These are phyloP conservation scores for Vachellia pachyceras DNA, from an alignment of 306 rosid genomes.

Conservation along the genomic window DNA sequence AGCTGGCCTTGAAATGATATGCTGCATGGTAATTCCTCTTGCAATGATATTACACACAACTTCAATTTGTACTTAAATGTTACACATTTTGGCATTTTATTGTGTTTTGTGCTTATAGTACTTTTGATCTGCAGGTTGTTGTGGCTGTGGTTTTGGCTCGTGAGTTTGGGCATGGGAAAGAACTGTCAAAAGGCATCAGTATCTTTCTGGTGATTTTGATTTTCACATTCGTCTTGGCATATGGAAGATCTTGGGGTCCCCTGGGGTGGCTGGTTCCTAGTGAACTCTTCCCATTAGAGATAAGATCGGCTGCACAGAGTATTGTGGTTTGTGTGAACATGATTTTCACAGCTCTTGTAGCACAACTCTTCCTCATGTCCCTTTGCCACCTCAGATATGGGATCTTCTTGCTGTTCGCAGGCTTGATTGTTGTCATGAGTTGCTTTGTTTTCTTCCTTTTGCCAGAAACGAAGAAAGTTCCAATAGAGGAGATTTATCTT, in stretches of 20 bases:
- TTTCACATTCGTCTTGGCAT: slow-evolving; percentile 85
- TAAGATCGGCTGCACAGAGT: slow-evolving; percentile 96
- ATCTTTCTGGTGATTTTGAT: slow-evolving; percentile 73
- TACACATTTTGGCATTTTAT: neutral
- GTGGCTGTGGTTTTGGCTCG: slow-evolving; percentile 67
- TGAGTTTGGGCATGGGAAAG: slow-evolving; percentile 73
- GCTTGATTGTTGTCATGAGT: slow-evolving; percentile 74
- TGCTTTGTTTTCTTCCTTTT: slow-evolving; percentile 76
- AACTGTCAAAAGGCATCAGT: slow-evolving; percentile 67
- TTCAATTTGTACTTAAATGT: neutral
- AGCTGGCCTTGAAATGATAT: slow-evolving; percentile 95
- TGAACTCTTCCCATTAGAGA: slow-evolving; percentile 92
- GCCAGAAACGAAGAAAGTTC: slow-evolving; percentile 96
- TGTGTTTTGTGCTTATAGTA: neutral
- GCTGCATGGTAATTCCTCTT: slow-evolving; percentile 67
- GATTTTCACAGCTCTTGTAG: slow-evolving; percentile 87
- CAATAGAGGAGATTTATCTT: slow-evolving; percentile 89
- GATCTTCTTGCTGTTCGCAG: slow-evolving; percentile 80
- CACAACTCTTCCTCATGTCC: slow-evolving; percentile 77
- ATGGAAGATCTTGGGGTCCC: slow-evolving; percentile 99
- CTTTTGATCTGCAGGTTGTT: slow-evolving; percentile 56
- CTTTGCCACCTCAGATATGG: slow-evolving; percentile 93
- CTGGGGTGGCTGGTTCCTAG: slow-evolving; percentile 96
- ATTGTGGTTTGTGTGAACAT: slow-evolving; percentile 92
- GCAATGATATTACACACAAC: slow-evolving; percentile 40